A percentile compares a stretch with the other conserved stretches of the same genome.
phyloP scores from a whole-genome alignment of 768 basidiomycete species.

The Amylocystis lapponica region DNA sequence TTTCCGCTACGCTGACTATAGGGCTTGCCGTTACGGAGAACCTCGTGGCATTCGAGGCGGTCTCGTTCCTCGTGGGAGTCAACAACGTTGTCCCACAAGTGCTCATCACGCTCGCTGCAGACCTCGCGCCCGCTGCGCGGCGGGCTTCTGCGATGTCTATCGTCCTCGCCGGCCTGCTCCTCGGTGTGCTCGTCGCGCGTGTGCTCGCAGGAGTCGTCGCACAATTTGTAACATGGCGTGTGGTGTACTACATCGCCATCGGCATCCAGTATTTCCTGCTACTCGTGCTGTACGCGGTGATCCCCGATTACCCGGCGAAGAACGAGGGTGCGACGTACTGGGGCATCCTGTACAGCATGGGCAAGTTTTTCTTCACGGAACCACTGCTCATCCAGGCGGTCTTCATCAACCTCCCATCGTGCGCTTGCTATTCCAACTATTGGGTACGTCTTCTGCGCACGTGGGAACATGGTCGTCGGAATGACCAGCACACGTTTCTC shows the following conservation, averaged over 20 bases:
- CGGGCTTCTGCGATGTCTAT: constrained; percentile 75
- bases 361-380: constrained; percentile 68
- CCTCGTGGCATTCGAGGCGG: constrained; percentile 53
- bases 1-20: constrained; percentile 57
- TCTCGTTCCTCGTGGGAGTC: constrained; percentile 69
- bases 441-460: constrained; percentile 24
- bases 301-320: constrained; percentile 86
- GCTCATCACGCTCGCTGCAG: constrained; percentile 69
- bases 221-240: constrained; percentile 63
- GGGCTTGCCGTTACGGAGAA: constrained; percentile 61
- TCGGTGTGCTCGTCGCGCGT: constrained; percentile 70
- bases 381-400: constrained; percentile 68
- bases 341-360: constrained; percentile 72
- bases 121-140: constrained; percentile 69
- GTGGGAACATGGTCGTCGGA: neutral
- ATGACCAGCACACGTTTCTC: too few species aligned
- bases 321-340: constrained; percentile 59
- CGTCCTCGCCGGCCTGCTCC: constrained; percentile 58
- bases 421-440: constrained; percentile 47
- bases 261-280: constrained; percentile 61
- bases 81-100: constrained; percentile 74
- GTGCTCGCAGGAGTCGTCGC: constrained; percentile 74
- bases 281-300: constrained; percentile 49
- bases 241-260: constrained; percentile 75
- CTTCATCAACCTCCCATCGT: constrained; percentile 53